Conservation (phyloP, 352 stramenopile species). For the Elongisporangium senticosum region DNA sequence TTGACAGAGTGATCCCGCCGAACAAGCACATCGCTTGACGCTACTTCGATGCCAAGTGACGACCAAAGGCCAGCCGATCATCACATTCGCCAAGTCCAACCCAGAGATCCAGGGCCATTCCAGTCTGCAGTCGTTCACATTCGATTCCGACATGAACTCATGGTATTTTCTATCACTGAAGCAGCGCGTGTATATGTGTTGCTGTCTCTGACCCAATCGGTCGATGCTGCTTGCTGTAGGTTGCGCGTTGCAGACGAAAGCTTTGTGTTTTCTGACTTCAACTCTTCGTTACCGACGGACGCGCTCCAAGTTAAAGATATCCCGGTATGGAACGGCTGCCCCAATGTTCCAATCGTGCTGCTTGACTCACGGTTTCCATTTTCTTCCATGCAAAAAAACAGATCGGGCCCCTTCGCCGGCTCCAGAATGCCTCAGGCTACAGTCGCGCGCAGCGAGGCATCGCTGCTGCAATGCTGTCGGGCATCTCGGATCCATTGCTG, state of each 20-base stretch:
- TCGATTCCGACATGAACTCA: conserved; percentile 58
- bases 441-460: conserved; percentile 59
- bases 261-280: conserved; percentile 85
- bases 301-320: conserved; percentile 52
- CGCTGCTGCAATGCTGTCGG: conserved; percentile 61
- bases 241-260: conserved; percentile 82
- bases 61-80: conserved; percentile 59
- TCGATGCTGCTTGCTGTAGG: conserved; percentile 24
- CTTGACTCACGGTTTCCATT: background rate
- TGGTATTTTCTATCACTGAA: conserved; percentile 35
- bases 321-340: conserved; percentile 33
- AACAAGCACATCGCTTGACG: conserved; percentile 40
- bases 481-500: conserved; percentile 62
- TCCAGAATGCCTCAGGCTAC: conserved; percentile 80
- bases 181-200: background rate
- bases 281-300: conserved; percentile 65
- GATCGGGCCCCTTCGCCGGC: conserved; percentile 66
- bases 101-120: conserved; percentile 38
- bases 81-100: conserved; percentile 76
- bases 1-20: conserved; percentile 5
- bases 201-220: background rate
- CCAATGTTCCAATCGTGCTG: background rate
- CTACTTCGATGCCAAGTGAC: conserved; percentile 72
- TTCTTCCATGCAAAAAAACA: conserved; percentile 10
- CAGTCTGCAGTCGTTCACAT: conserved; percentile 74